phyloP scores from a whole-genome alignment of 1,284 basidiomycete species.

The Trichosporon inkin region DNA sequence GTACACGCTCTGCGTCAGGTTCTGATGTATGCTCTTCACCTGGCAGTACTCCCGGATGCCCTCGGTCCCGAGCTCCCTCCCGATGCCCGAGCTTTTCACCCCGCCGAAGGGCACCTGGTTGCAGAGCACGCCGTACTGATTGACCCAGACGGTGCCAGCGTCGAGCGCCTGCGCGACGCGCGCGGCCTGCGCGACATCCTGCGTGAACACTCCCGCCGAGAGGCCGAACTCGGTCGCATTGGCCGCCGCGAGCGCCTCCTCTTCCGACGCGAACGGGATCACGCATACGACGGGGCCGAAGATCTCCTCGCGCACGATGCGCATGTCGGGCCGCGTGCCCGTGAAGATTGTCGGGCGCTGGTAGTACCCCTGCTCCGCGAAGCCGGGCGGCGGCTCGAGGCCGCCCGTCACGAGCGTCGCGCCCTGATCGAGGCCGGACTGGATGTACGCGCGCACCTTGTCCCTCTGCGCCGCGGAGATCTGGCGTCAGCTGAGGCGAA shows the following conservation, averaged over 20 bases:
- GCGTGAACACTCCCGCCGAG: slow-evolving; percentile 84
- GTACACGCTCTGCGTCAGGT: slow-evolving; percentile 44
- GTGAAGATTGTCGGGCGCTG: slow-evolving; percentile 50
- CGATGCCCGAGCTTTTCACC: slow-evolving; percentile 77
- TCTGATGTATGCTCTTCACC: slow-evolving; percentile 81
- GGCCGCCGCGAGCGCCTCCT: slow-evolving; percentile 61
- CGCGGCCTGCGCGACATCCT: slow-evolving; percentile 80
- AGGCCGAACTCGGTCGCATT: slow-evolving; percentile 83
- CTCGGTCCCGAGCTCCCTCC: slow-evolving; percentile 81
- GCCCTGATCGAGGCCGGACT: slow-evolving; percentile 78
- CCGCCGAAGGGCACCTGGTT: slow-evolving; percentile 91
- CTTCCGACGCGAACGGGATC: slow-evolving; percentile 49
- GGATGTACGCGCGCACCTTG: slow-evolving; percentile 83
- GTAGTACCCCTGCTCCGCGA: slow-evolving; percentile 45
- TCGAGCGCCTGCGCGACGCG: slow-evolving; percentile 74
- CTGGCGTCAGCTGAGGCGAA: slow-evolving; percentile 68
- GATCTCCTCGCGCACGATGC: slow-evolving; percentile 48
- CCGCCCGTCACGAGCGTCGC: slow-evolving; percentile 78
- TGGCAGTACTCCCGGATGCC: slow-evolving; percentile 78
- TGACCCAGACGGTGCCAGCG: slow-evolving; percentile 81
- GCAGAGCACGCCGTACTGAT: slow-evolving; percentile 74
- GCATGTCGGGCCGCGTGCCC: slow-evolving; percentile 41
- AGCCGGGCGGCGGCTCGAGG: slow-evolving; percentile 45
- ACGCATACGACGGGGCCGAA: slow-evolving; percentile 54
- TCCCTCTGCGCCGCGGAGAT: slow-evolving; percentile 82